Base-by-base conservation (phyloP, 176 grass and related monocot species). In the Oryza meyeriana region DNA sequence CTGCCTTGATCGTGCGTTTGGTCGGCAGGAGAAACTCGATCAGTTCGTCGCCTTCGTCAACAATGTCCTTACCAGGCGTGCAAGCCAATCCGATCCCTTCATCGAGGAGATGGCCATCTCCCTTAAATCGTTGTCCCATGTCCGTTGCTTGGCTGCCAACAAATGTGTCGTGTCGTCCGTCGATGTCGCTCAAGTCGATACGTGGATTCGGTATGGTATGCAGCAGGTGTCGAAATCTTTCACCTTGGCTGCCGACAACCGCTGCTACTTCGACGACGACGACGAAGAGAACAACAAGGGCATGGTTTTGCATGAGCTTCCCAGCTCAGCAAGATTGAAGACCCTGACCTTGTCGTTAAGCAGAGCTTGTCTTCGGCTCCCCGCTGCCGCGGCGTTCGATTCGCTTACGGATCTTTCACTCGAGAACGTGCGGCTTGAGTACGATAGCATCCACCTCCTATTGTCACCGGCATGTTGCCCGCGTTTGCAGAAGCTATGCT, bases 261-360 rank as follows among this genome's bases (percentile, higher is more conserved):
- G 0, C 12, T 2, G 1, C 12, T 1, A 26, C 12, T 16, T 0
- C n/a, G n/a, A n/a, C n/a, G n/a, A n/a, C 22, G 1, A 1, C 0
- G 34, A 18, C n/a, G 12, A 42, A 0, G 10, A 3, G 12, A n/a
- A n/a, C n/a, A n/a, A 57, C 8, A 16, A 52, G 0, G 22, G 22
- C 24, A 29, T 65, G 5, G 27, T 28, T 3, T 61, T 66, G 3
- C 5, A 13, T 13, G 61, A n/a, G 16, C 76, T 79, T 12, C 36
- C 61, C 1, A 33, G 39, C 61, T 79, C 61, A 0, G 3, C 61
- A 11, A 79, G 40, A 10, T 28, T 66, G 76, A 24, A 64, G 24
- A 3, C 5, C 6, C 12, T 79, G 38, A 4, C 3, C 4, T 12
- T 78, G 38, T 25, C 1, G 1, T 8, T 78, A 1, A 4, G 8